Conservation (phyloP, 2,329 filamentous ascomycete species). For the Fusarium lateritium region DNA sequence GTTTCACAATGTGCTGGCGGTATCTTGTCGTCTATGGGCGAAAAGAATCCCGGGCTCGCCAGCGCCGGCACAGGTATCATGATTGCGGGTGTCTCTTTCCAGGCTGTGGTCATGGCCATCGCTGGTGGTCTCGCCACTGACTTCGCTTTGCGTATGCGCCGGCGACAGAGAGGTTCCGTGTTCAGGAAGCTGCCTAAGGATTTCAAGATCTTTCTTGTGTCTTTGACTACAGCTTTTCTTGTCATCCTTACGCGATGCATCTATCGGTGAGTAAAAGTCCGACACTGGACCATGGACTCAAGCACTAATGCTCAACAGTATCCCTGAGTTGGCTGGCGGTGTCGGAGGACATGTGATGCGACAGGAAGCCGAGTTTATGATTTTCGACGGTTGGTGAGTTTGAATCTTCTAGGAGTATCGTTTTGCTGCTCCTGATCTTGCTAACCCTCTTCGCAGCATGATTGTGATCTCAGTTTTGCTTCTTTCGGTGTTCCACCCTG, state of each 20-base stretch:
- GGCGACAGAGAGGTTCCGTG: neutral
- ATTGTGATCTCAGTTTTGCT: constrained; percentile 1
- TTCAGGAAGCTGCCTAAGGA: neutral
- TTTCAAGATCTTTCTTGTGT: neutral
- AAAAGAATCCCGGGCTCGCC: neutral
- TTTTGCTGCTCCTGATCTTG: rapidly evolving
- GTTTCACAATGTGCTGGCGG: constrained; percentile 3
- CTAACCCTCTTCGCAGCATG: neutral
- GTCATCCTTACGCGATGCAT: neutral
- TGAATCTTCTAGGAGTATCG: rapidly evolving
- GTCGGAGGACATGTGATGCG: constrained; percentile 10
- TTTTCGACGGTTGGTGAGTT: constrained; percentile 1
- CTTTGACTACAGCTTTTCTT: neutral
- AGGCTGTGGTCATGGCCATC: constrained; percentile 7
- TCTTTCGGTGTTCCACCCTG: neutral
- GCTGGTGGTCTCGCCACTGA: neutral
- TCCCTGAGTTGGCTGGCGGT: neutral
- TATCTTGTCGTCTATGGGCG: neutral
- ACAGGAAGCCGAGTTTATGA: constrained; percentile 9
- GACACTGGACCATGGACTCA: rapidly evolving
- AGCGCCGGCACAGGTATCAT: neutral
- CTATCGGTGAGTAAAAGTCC: neutral
- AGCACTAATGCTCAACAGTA: neutral
- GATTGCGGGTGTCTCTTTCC: neutral
- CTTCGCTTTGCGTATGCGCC: constrained; percentile 5